Evolutionary conservation across 805 yeast genomes (phyloP).

Genomic region (Komagataella kurtzmanii): DNA sequence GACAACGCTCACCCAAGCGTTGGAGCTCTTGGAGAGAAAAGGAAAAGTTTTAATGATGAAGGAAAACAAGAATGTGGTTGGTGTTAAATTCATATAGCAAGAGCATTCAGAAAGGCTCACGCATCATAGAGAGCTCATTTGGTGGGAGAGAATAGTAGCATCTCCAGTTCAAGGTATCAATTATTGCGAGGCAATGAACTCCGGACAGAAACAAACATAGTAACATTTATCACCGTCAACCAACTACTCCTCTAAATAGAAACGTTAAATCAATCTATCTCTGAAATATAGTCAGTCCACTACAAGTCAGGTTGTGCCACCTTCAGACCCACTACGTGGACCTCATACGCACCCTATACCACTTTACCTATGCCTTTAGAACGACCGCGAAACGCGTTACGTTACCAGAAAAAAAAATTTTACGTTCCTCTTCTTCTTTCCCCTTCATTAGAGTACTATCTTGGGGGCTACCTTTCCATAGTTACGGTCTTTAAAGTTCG

Average conservation of each 20-base stretch:
- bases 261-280: too few relatives aligned
- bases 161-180: not conserved
- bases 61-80: constrained; percentile 51
- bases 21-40: constrained; percentile 46
- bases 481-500: not conserved
- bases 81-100: constrained; percentile 25
- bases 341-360: too few relatives aligned
- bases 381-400: constrained; percentile 1
- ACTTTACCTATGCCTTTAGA: too few relatives aligned
- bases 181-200: not conserved
- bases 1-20: constrained; percentile 34
- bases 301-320: too few relatives aligned
- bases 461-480: not conserved
- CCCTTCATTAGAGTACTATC: constrained; percentile 1
- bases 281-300: too few relatives aligned
- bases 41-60: constrained; percentile 65
- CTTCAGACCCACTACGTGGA: too few relatives aligned
- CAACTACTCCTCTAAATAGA: too few relatives aligned
- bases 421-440: constrained; percentile 4
- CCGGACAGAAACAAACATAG: too few relatives aligned
- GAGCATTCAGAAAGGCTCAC: not conserved
- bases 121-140: not conserved
- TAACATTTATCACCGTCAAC: too few relatives aligned
- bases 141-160: too few relatives aligned
- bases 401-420: constrained; percentile 4